Evolutionary conservation across 352 stramenopile genomes (phyloP), one percentile per base, ranked within the genome.

Genomic region (Globisporangium echinulatum): DNA sequence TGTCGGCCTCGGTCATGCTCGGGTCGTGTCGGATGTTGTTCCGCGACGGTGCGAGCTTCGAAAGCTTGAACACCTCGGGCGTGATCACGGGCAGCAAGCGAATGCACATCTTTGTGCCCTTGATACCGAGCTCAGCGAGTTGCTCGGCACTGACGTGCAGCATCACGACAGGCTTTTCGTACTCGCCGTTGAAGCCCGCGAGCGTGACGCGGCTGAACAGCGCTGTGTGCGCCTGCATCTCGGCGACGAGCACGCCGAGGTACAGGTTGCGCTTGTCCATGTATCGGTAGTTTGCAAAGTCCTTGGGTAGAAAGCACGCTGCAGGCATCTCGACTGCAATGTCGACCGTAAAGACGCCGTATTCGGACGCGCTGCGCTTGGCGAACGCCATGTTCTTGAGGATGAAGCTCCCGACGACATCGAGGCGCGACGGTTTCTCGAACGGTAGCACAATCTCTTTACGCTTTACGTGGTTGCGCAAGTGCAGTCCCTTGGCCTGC

Each of bases 261-360:
- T 96, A 96, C 62, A 96, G 54, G 54, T 87, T 91, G 39, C 88
- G 76, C 70, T 96, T 96, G 76, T 96, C 88, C 5, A 87, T 77
- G 64, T 96, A 96, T 33, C 85, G 72, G 69, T 94, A 94, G 72
- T 96, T 96, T 49, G 83, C 67, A 64, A 94, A 92, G 61, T 97
- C 89, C 64, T 96, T 95, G 9, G 84, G 83, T 17, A 94, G 48
- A 61, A 97, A 92, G 68, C 88, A 96, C 7, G 59, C 64, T 7
- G 64, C 52, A 0, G 89, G 89, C 62, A 97, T 96, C 64, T 91
- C 75, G 13, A 96, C 71, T 0, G 87, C 75, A 14, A 97, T 46
- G 59, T 97, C 88, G 40, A 97, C 70, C 0, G 71, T 87, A 43
- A 92, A 64, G 8, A 67, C 64, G 6, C 74, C 70, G 52, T 92